Conservation (phyloP, 768 basidiomycete species). For the Lepiota subincarnata region DNA sequence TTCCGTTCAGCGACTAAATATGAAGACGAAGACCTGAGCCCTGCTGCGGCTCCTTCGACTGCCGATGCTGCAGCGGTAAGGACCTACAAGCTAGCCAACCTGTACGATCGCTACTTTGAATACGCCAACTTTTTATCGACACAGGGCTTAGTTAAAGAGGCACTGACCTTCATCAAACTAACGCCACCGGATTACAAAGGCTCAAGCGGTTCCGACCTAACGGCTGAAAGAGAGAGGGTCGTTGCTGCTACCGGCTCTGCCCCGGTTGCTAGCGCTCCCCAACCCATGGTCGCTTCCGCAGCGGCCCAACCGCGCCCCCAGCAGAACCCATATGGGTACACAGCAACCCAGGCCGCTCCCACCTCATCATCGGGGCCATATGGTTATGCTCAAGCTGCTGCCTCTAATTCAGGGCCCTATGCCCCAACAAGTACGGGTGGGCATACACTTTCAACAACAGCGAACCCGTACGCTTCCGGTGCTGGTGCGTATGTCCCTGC, state of each 20-base stretch:
- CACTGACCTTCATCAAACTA: conserved; percentile 71
- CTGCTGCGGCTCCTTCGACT: conserved; percentile 22
- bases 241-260: conserved; percentile 27
- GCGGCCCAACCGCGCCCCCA: conserved; percentile 5
- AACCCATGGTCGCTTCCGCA: conserved; percentile 16
- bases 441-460: conserved; percentile 19
- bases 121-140: conserved; percentile 90
- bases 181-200: conserved; percentile 80
- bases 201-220: conserved; percentile 31
- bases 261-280: conserved; percentile 20
- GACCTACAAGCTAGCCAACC: conserved; percentile 74
- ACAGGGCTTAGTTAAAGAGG: conserved; percentile 86
- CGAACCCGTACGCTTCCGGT: conserved; percentile 14
- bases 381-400: conserved; percentile 17
- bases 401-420: conserved; percentile 17
- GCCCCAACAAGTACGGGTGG: conserved; percentile 6
- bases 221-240: conserved; percentile 36
- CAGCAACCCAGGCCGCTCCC: not conserved
- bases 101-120: conserved; percentile 95
- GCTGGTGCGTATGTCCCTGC: not conserved
- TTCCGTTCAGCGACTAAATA: conserved; percentile 87
- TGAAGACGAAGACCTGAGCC: conserved; percentile 64
- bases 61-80: conserved; percentile 40
- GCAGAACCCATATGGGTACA: conserved; percentile 5
- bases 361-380: conserved; percentile 15